A percentile compares a stretch with the other conserved stretches of the same genome.
These are phyloP conservation scores for Cryptococcus hybrid DNA, from an alignment of 1,284 basidiomycete genomes.

Conservation along the genomic window DNA sequence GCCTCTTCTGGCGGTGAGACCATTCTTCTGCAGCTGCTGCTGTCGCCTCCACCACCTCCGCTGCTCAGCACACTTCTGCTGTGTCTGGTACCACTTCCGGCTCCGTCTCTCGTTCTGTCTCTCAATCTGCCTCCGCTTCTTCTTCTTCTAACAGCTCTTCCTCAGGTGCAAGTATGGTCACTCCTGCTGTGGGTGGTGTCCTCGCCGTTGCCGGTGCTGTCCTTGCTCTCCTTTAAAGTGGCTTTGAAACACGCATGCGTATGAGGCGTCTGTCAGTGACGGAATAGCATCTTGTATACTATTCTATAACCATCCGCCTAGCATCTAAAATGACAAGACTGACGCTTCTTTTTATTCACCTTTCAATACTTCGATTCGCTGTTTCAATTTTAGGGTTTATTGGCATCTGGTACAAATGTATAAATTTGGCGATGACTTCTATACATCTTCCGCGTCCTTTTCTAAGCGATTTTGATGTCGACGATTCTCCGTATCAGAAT, in stretches of 20 bases:
- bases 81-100: constrained; percentile 11
- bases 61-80: constrained; percentile 8
- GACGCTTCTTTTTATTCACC: no score
- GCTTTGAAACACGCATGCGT: neutral
- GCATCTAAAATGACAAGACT: no score
- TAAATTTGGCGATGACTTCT: no score
- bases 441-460: no score
- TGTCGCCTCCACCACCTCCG: constrained; percentile 1
- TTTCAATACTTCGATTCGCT: no score
- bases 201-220: constrained; percentile 33
- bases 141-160: constrained; percentile 4
- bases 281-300: neutral
- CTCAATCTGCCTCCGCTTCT: constrained; percentile 8
- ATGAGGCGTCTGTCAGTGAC: no score
- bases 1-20: constrained; percentile 4
- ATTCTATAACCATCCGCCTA: neutral
- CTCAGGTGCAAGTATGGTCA: constrained; percentile 2
- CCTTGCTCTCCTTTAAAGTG: constrained; percentile 17
- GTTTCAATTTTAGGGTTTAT: no score
- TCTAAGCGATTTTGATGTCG: no score
- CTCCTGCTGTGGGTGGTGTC: constrained; percentile 21
- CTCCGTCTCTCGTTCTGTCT: constrained; percentile 1
- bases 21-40: constrained; percentile 11
- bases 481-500: no score
- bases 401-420: no score